Conservation (phyloP, 768 basidiomycete genomes). For the Calocybe indica region DNA sequence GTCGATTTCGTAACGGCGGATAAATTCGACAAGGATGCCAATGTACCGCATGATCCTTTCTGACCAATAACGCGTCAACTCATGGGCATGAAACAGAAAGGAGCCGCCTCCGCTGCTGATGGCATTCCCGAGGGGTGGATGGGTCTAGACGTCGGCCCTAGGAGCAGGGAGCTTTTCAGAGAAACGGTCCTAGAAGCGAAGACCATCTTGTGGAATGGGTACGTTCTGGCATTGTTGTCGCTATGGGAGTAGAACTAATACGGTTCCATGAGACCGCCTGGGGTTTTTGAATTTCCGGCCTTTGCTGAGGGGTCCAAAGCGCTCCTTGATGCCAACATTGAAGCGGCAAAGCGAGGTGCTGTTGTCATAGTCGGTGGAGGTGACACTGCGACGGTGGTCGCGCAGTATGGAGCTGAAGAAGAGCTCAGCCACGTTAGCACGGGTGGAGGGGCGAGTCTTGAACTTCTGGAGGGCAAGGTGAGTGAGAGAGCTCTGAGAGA, state of each 20-base stretch:
- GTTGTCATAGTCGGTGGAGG: slow-evolving; percentile 96
- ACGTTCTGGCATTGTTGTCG: slow-evolving; percentile 13
- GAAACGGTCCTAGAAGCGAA: slow-evolving; percentile 79
- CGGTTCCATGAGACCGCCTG: slow-evolving; percentile 69
- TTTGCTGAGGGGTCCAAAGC: slow-evolving; percentile 84
- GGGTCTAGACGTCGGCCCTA: slow-evolving; percentile 89
- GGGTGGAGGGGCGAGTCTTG: slow-evolving; percentile 89
- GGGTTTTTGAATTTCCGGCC: slow-evolving; percentile 94
- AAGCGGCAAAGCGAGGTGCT: slow-evolving; percentile 80
- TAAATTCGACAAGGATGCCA: slow-evolving; percentile 91
- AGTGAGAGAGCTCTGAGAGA: slow-evolving; percentile 6
- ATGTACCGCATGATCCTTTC: slow-evolving; percentile 30
- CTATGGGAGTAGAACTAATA: neutral
- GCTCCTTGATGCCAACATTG: slow-evolving; percentile 79
- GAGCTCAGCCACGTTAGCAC: slow-evolving; percentile 96
- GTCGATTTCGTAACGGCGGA: slow-evolving; percentile 92
- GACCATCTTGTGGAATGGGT: slow-evolving; percentile 98
- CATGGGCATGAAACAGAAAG: slow-evolving; percentile 40
- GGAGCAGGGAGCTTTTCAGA: slow-evolving; percentile 77
- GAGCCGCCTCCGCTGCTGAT: slow-evolving; percentile 66
- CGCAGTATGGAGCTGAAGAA: slow-evolving; percentile 78
- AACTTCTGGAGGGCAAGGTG: slow-evolving; percentile 97
- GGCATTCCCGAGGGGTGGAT: slow-evolving; percentile 94
- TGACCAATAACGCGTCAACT: neutral
- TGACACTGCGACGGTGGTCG: slow-evolving; percentile 94